A percentile compares a stretch with the other conserved stretches of the same genome.
These are phyloP conservation scores for Pholiota adiposa DNA, from an alignment of 1,284 basidiomycete species.

Conservation along the genomic window DNA sequence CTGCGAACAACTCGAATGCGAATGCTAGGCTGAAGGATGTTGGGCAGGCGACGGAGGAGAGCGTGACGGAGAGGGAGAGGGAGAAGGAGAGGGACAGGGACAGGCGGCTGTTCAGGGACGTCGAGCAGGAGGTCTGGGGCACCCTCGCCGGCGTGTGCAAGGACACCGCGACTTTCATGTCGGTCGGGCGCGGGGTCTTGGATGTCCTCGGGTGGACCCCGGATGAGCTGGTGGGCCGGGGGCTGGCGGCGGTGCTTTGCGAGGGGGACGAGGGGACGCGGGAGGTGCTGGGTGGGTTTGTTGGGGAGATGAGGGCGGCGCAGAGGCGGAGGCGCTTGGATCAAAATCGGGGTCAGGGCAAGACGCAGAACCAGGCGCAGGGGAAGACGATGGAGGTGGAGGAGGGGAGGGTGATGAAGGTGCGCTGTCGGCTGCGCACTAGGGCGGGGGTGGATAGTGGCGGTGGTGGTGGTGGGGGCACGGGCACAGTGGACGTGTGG, in stretches of 20 bases:
- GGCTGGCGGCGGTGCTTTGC: slow-evolving; percentile 21
- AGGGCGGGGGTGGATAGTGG: slow-evolving; percentile 18
- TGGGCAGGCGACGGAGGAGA: not conserved
- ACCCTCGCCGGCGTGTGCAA: slow-evolving; percentile 50
- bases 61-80: too few species aligned
- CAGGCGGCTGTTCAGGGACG: slow-evolving; percentile 10
- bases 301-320: slow-evolving; percentile 12
- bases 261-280: slow-evolving; percentile 19
- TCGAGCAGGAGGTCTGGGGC: slow-evolving; percentile 59
- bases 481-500: slow-evolving; percentile 26
- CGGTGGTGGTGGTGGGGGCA: too few species aligned
- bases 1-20: too few species aligned
- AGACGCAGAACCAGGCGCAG: too few species aligned
- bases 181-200: slow-evolving; percentile 50
- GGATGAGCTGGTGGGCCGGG: slow-evolving; percentile 30
- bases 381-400: not conserved
- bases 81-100: too few species aligned
- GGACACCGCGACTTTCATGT: slow-evolving; percentile 45
- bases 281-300: slow-evolving; percentile 21
- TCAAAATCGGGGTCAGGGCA: too few species aligned
- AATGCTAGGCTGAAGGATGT: not conserved
- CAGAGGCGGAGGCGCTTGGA: not conserved
- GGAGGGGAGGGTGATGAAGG: slow-evolving; percentile 14
- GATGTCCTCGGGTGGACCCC: slow-evolving; percentile 32
- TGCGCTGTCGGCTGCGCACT: slow-evolving; percentile 18